phyloP scores from a whole-genome alignment of 2,329 filamentous ascomycete genomes.

The Canariomyces notabilis region DNA sequence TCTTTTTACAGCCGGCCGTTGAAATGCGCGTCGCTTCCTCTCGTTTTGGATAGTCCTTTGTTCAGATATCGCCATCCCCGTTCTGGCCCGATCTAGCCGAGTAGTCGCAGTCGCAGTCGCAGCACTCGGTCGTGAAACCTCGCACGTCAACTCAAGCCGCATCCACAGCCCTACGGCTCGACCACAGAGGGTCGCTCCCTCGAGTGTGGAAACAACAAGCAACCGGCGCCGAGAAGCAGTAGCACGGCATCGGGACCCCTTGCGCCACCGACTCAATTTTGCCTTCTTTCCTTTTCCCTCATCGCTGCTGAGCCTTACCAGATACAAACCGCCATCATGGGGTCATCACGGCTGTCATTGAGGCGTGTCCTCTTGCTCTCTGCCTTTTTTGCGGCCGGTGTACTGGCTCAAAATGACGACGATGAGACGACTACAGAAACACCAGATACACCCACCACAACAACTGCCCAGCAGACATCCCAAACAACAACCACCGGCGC shows the following conservation, averaged over 20 bases:
- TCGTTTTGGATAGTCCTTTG: constrained; percentile 23
- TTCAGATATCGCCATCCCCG: constrained; percentile 13
- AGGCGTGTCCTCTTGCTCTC: constrained; percentile 32
- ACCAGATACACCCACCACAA: too few relatives aligned
- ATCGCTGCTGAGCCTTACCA: neutral
- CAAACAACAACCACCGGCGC: too few relatives aligned
- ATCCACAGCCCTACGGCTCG: neutral
- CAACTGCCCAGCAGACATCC: too few relatives aligned
- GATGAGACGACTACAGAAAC: constrained; percentile 1
- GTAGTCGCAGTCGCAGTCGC: too few relatives aligned
- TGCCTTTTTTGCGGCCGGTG: constrained; percentile 25
- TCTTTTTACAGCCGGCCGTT: constrained; percentile 12
- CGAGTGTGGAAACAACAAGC: neutral
- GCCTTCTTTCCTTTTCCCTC: neutral
- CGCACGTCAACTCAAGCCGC: constrained; percentile 2
- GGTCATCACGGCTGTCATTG: constrained; percentile 27
- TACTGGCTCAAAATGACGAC: constrained; percentile 26
- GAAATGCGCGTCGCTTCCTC: constrained; percentile 20
- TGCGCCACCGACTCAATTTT: neutral
- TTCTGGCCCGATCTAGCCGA: neutral
- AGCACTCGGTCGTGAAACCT: constrained; percentile 5
- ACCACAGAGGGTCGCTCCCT: neutral
- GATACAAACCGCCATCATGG: constrained; percentile 27
- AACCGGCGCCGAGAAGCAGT: neutral
- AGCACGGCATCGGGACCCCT: neutral